Evolutionary conservation across 1,284 basidiomycete genomes (phyloP).

Genomic region (Tylopilus orsonianus): DNA sequence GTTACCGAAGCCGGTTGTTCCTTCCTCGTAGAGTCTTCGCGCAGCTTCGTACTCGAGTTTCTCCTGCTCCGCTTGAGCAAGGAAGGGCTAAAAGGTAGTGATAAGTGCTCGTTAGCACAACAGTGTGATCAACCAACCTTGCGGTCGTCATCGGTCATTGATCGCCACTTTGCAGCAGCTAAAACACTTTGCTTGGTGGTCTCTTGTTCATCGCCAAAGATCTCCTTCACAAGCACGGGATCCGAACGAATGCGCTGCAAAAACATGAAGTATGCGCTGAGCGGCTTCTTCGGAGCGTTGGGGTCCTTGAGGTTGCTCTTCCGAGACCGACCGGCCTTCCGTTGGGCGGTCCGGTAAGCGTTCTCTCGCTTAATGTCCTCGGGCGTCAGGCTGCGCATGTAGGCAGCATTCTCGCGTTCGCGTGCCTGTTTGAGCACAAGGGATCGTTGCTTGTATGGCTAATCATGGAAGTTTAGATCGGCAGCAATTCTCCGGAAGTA

Average conservation of each 20-base stretch:
- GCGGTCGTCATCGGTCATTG: conserved; percentile 88
- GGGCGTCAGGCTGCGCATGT: conserved; percentile 89
- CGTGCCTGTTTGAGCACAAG: conserved; percentile 81
- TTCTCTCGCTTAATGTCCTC: conserved; percentile 96
- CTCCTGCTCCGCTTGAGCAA: conserved; percentile 88
- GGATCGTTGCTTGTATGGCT: conserved; percentile 84
- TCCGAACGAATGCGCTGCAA: conserved; percentile 83
- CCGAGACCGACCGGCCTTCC: conserved; percentile 90
- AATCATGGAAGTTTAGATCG: conserved; percentile 29
- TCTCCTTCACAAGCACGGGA: conserved; percentile 66
- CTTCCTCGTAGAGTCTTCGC: conserved; percentile 80
- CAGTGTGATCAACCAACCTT: conserved; percentile 55
- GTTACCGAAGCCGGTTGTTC: conserved; percentile 63
- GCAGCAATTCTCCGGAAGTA: conserved; percentile 32
- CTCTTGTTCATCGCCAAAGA: conserved; percentile 92
- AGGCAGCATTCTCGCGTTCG: conserved; percentile 79
- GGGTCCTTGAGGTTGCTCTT: conserved; percentile 97
- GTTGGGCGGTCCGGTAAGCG: conserved; percentile 85
- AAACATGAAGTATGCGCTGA: conserved; percentile 95
- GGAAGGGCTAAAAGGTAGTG: conserved; percentile 65
- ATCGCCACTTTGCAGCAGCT: conserved; percentile 90
- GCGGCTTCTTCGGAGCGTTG: conserved; percentile 94
- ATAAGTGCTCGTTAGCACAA: conserved; percentile 5
- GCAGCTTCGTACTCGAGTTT: conserved; percentile 89
- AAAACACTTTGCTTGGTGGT: conserved; percentile 94